Base-by-base conservation (phyloP, 1,284 basidiomycete species). In the Melampsora americana region DNA sequence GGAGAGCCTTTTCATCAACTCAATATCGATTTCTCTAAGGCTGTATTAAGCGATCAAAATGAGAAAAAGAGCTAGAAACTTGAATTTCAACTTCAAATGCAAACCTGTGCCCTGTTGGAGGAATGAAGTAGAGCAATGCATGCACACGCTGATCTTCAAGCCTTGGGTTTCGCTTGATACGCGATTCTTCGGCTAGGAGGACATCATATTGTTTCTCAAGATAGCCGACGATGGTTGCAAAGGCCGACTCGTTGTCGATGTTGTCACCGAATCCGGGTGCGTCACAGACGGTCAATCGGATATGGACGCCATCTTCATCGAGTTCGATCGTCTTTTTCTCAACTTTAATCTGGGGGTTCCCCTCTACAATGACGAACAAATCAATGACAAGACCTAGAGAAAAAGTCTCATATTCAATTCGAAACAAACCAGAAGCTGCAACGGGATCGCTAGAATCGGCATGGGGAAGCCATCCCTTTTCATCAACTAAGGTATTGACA, bases 131-230 rank as follows among this genome's bases (percentile, higher is more conserved):
- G 77, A 99, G 88, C 70, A 99, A 86, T 20, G 93, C 95, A 81
- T 99, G 96, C 16, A 85, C 84, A 79, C 94, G 88, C 86, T 98
- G 98, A 85, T 99, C 96, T 83, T 94, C 90, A 89, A 98, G 99
- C 79, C 96, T 91, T 30, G 95, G 95, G 86, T 98, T 98, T 88
- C 96, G 95, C 86, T 97, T 99, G 86, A 99, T 99, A 82, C 96
- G 89, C 78, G 93, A 95, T 86, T 99, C 96, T 84, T 99, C 95
- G 12, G 95, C 94, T 78, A 99, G 87, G 83, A 99, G 97, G 81
- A 99, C 95, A 80, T 99, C 96, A 85, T 99, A 99, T 89, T 99
- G 95, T 78, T 95, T 90, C 84, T 99, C 96, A 78, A 99, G 90
- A 85, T 99, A 90, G 78, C 92, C 92, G 74, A 95, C 90, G 80